A percentile compares a stretch with the other conserved stretches of the same genome.
These are phyloP conservation scores for Lentinus tigrinus DNA, from an alignment of 768 basidiomycete genomes.

Conservation along the genomic window DNA sequence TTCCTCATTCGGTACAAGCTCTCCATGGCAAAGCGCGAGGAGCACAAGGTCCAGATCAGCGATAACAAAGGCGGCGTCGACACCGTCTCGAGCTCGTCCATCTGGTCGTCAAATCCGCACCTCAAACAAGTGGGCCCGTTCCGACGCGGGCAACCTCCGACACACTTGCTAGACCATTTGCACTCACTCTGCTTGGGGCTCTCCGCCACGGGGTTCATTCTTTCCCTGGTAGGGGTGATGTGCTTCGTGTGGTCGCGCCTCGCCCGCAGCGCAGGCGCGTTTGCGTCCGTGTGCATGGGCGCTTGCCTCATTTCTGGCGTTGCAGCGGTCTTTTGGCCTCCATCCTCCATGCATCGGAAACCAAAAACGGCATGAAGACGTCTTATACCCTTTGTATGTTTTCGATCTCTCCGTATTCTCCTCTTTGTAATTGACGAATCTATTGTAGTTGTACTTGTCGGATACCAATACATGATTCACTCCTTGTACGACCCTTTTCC, in stretches of 20 bases:
- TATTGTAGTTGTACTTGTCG: no score
- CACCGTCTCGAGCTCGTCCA: background rate
- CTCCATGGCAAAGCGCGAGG: constrained; percentile 48
- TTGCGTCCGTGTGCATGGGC: constrained; percentile 39
- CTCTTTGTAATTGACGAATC: no score
- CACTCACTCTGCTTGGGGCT: constrained; percentile 50
- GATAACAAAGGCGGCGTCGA: background rate
- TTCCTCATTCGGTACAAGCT: constrained; percentile 54
- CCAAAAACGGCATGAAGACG: background rate
- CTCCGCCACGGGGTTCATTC: constrained; percentile 47
- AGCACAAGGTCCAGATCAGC: constrained; percentile 36
- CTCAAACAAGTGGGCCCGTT: constrained; percentile 51
- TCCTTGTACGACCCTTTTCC: no score
- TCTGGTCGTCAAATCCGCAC: constrained; percentile 45
- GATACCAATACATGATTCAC: no score
- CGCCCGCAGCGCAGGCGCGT: constrained; percentile 43
- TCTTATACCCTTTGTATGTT: background rate
- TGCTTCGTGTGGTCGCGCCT: constrained; percentile 51
- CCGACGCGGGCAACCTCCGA: constrained; percentile 34
- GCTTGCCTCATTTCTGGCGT: constrained; percentile 28
- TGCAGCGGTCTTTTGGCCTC: constrained; percentile 10
- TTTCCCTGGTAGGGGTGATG: constrained; percentile 48
- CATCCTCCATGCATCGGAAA: background rate
- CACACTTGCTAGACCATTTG: constrained; percentile 46
- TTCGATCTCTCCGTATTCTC: background rate